Conservation (phyloP, 2,329 filamentous ascomycete genomes). For the Claviceps capensis region DNA sequence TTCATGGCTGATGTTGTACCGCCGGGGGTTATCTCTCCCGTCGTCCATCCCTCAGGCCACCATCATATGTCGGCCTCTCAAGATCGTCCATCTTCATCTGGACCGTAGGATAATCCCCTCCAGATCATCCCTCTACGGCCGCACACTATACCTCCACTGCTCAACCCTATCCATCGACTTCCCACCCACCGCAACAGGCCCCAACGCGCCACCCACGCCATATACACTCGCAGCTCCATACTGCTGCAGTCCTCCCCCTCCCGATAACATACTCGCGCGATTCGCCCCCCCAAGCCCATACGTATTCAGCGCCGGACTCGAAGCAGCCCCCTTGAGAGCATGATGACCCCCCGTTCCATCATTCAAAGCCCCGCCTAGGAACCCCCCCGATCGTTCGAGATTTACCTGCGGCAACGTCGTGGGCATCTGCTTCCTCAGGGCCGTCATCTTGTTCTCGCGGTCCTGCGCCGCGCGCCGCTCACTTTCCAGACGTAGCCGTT, state of each 20-base stretch:
- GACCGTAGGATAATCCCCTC: too few relatives aligned
- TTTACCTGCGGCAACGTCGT: conserved; percentile 20
- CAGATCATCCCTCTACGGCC: conserved; percentile 11
- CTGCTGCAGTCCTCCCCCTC: conserved; percentile 14
- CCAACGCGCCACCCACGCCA: conserved; percentile 11
- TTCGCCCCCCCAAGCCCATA: conserved; percentile 14
- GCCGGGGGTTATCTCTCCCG: too few relatives aligned
- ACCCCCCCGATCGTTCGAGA: conserved; percentile 29
- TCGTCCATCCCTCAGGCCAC: too few relatives aligned
- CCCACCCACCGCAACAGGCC: conserved; percentile 14
- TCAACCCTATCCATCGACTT: conserved; percentile 24
- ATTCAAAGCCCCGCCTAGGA: conserved; percentile 39
- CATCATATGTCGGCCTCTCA: not conserved
- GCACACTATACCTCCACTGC: conserved; percentile 28
- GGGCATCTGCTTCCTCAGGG: conserved; percentile 36
- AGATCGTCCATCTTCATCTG: too few relatives aligned
- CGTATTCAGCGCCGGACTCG: conserved; percentile 14
- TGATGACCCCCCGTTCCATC: conserved; percentile 31
- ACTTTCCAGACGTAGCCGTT: conserved; percentile 27
- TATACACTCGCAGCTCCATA: conserved; percentile 10
- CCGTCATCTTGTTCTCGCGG: conserved; percentile 34
- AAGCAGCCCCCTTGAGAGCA: conserved; percentile 13
- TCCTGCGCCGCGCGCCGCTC: conserved; percentile 26
- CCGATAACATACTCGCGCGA: conserved; percentile 16
- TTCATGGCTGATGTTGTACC: too few relatives aligned